Percentiles rank a stretch among this genome's conserved stretches.
Conservation (phyloP, 2,329 filamentous ascomycete species). For the Dryadomyces quercus-mongolicae region DNA sequence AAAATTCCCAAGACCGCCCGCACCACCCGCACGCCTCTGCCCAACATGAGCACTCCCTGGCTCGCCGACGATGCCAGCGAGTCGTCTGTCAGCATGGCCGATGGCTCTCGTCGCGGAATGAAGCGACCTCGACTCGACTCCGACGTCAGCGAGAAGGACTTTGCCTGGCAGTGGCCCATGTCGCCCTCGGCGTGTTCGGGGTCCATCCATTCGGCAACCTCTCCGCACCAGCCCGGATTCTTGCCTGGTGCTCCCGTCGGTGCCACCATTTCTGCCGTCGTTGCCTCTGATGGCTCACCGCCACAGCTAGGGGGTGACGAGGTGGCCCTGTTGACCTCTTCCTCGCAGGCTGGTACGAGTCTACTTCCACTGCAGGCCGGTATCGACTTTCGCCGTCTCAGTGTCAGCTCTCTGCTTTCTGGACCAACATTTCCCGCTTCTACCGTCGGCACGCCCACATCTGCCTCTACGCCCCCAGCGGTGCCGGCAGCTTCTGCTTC, state of each 20-base stretch:
- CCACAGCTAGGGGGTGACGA: conserved; percentile 2
- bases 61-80: not conserved
- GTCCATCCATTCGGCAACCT: conserved; percentile 4
- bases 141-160: conserved; percentile 11
- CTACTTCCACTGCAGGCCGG: conserved; percentile 3
- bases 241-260: not conserved
- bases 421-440: conserved; percentile 28
- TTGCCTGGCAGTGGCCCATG: conserved; percentile 12
- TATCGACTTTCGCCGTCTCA: conserved; percentile 31
- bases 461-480: not conserved
- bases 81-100: not conserved
- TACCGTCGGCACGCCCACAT: conserved; percentile 1
- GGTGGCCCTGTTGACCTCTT: not conserved
- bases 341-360: not conserved
- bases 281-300: not conserved
- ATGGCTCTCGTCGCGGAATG: not conserved
- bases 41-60: too few relatives aligned
- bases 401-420: conserved; percentile 53
- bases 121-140: conserved; percentile 11
- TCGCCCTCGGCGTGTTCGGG: conserved; percentile 10
- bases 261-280: not conserved
- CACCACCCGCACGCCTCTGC: not conserved
- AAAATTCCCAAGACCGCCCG: not conserved
- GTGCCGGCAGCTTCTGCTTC: not conserved
- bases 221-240: not conserved